Evolutionary conservation across 2,329 filamentous ascomycete species (phyloP).

Genomic region (Fusarium sp.): DNA sequence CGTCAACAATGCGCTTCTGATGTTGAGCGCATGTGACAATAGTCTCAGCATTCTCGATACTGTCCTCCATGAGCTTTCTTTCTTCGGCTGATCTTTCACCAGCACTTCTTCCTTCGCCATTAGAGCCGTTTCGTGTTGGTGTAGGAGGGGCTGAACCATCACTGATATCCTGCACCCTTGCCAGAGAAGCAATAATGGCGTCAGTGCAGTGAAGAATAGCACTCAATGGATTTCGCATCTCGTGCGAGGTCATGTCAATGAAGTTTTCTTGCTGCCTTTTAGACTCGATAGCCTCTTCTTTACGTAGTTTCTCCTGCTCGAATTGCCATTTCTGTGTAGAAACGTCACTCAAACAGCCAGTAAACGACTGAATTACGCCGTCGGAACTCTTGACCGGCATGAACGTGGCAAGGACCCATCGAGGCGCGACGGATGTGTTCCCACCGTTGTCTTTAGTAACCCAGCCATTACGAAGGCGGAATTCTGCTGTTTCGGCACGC

Average conservation of each 20-base stretch:
- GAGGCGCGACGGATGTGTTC: conserved; percentile 58
- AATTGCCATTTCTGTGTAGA: conserved; percentile 64
- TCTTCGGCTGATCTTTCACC: conserved; percentile 51
- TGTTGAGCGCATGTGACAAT: conserved; percentile 83
- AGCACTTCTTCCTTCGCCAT: conserved; percentile 6
- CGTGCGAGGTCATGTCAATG: conserved; percentile 80
- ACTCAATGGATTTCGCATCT: conserved; percentile 79
- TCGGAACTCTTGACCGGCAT: conserved; percentile 63
- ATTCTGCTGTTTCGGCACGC: conserved; percentile 60
- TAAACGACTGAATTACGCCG: conserved; percentile 60
- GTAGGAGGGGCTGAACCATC: conserved; percentile 44
- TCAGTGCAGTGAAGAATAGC: conserved; percentile 82
- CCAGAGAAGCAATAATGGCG: conserved; percentile 69
- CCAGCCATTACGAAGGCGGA: conserved; percentile 63
- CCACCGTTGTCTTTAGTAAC: conserved; percentile 60
- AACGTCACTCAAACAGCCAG: conserved; percentile 63
- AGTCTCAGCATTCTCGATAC: conserved; percentile 80
- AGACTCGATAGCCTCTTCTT: conserved; percentile 69
- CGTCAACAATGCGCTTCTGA: conserved; percentile 83
- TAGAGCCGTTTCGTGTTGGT: conserved; percentile 34
- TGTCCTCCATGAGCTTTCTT: conserved; percentile 65
- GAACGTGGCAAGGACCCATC: conserved; percentile 64
- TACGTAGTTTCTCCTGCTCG: conserved; percentile 62
- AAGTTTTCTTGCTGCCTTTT: conserved; percentile 82
- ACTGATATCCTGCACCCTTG: conserved; percentile 58